These are phyloP conservation scores for Sugiyamaella grinbergsii DNA, from an alignment of 1,139 yeast species.

Conservation along the genomic window DNA sequence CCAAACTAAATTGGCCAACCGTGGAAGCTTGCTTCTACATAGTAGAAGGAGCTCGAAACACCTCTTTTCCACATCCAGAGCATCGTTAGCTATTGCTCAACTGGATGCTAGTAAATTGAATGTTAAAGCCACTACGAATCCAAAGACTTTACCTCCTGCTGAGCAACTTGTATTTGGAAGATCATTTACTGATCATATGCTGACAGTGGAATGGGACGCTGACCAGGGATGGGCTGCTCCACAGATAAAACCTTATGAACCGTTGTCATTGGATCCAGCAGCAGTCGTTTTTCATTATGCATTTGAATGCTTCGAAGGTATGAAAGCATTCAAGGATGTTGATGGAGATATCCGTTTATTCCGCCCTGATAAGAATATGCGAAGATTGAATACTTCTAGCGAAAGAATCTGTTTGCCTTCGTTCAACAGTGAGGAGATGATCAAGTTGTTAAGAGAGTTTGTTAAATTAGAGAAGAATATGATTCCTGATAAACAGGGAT, in stretches of 20 bases:
- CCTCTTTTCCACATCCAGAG: conserved; percentile 11
- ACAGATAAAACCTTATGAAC: conserved; percentile 80
- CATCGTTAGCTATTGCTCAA: conserved; percentile 40
- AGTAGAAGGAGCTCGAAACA: conserved; percentile 2
- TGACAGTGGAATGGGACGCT: conserved; percentile 80
- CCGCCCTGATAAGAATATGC: conserved; percentile 91
- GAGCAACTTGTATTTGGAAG: conserved; percentile 84
- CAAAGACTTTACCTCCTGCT: conserved; percentile 68
- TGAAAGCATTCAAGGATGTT: conserved; percentile 80
- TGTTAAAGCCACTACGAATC: conserved; percentile 58
- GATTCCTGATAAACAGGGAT: conserved; percentile 83
- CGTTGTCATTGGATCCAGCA: conserved; percentile 78
- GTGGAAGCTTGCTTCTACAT: conserved; percentile 1
- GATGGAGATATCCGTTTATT: conserved; percentile 72
- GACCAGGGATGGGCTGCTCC: conserved; percentile 85
- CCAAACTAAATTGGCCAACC: conserved; percentile 4
- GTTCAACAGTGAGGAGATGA: conserved; percentile 75
- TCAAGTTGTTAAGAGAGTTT: conserved; percentile 72
- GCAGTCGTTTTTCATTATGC: conserved; percentile 91
- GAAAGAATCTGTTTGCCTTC: conserved; percentile 83
- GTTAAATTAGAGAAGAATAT: conserved; percentile 71
- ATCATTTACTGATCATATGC: conserved; percentile 86
- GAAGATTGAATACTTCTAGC: conserved; percentile 85
- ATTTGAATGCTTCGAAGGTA: conserved; percentile 92
- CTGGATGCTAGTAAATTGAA: conserved; percentile 71